Conservation (phyloP, 2,329 filamentous ascomycete genomes). For the Colletotrichum sp. region DNA sequence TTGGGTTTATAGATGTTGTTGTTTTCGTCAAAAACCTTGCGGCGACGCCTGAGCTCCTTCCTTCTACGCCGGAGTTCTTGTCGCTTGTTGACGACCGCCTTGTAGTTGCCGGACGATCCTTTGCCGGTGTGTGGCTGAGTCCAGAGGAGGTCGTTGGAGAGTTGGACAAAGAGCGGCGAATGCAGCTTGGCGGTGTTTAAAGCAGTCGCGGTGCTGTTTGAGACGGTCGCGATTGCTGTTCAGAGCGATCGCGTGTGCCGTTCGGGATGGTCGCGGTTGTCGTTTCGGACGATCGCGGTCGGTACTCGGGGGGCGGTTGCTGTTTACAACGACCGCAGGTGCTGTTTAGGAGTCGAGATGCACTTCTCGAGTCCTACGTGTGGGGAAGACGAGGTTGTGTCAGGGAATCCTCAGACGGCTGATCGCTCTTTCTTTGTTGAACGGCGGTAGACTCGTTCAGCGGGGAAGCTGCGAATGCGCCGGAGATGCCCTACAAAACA, state of each 20-base stretch:
- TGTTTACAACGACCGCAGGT: not conserved
- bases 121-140: slow-evolving; percentile 25
- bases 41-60: slow-evolving; percentile 37
- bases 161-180: slow-evolving; percentile 72
- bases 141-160: slow-evolving; percentile 49
- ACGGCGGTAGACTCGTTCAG: slow-evolving; percentile 5
- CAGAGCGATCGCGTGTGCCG: slow-evolving; percentile 40
- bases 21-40: slow-evolving; percentile 43
- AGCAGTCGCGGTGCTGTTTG: not conserved
- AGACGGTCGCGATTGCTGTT: not conserved
- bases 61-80: slow-evolving; percentile 34
- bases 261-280: not conserved
- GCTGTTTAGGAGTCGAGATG: not conserved
- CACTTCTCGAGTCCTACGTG: not conserved
- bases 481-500: slow-evolving; percentile 1
- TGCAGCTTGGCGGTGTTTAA: slow-evolving; percentile 64
- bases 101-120: slow-evolving; percentile 21
- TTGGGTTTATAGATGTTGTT: slow-evolving; percentile 48
- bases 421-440: slow-evolving; percentile 2
- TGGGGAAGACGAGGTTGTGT: not conserved
- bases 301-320: not conserved
- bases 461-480: not conserved
- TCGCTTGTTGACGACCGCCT: slow-evolving; percentile 34
- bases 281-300: not conserved
- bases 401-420: not conserved